Conservation (phyloP, 1,284 basidiomycete genomes). For the Paramarasmius palmivorus region DNA sequence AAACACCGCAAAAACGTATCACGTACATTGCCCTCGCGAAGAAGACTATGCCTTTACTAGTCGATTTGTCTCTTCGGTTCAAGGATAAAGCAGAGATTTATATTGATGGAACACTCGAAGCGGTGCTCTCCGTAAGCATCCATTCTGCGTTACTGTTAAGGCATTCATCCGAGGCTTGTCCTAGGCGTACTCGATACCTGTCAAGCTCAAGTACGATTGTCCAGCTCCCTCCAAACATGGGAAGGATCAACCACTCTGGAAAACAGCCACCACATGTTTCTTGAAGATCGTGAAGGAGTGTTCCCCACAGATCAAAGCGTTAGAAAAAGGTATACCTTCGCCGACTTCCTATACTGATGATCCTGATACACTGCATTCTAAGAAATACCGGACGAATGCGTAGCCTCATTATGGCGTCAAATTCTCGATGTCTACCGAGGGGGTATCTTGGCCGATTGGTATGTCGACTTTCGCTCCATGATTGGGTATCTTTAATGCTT, state of each 20-base stretch:
- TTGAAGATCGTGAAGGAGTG: constrained; percentile 69
- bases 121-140: constrained; percentile 71
- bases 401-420: constrained; percentile 84
- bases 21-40: constrained; percentile 90
- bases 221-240: constrained; percentile 85
- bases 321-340: constrained; percentile 41
- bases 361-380: constrained; percentile 7
- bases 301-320: constrained; percentile 42
- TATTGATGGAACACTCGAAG: constrained; percentile 80
- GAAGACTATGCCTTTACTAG: constrained; percentile 81
- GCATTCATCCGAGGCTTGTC: constrained; percentile 8
- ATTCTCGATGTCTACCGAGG: constrained; percentile 84
- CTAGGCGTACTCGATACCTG: constrained; percentile 85
- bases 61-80: constrained; percentile 70
- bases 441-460: constrained; percentile 86
- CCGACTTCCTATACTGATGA: not conserved
- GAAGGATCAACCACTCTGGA: constrained; percentile 87
- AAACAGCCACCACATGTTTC: constrained; percentile 80
- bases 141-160: not conserved
- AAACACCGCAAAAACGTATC: constrained; percentile 58
- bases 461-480: constrained; percentile 23
- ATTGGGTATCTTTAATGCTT: constrained; percentile 2
- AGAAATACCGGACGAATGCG: constrained; percentile 61
- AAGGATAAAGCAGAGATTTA: constrained; percentile 67
- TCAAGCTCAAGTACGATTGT: constrained; percentile 94